Base-by-base conservation (phyloP, 805 yeast species). In the Metschnikowia drakensbergensis region DNA sequence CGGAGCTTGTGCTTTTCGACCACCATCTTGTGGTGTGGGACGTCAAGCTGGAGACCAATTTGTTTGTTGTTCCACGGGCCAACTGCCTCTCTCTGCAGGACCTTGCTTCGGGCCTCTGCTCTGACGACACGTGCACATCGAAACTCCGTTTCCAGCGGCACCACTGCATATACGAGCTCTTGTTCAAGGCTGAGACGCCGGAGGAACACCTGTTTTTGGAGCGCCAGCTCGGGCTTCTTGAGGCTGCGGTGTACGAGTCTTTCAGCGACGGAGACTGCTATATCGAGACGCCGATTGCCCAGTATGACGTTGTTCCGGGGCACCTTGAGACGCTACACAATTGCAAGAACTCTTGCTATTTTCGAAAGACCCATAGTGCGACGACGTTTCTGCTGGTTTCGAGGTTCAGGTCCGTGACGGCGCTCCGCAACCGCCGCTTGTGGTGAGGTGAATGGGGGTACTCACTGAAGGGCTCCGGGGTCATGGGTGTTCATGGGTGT, bases 131-230 rank as follows among this genome's bases (percentile, higher is more conserved):
- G 13, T 3, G 33, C 13, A 34, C 43, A 2, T n/a, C 27, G 22
- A 52, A 52, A 34, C 6, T 52, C 32, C 25, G 46, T 3, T 50
- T 52, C 45, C 48, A 45, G 27, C 27, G 25, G 29, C 37, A 22
- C 8, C n/a, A 26, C 13, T 50, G 52, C 34, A 42, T 35, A 25
- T 52, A 52, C 34, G 55, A 52, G 50, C 22, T 52, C 37, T 32
- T 52, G 46, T 30, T 50, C 11, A 33, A 28, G 41, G 41, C 41
- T 25, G 41, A 37, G 9, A 5, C 25, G 3, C 2, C 41, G 4
- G 25, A 27, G 9, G 13, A 8, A 13, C 13, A 37, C 32, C 41
- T 22, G 5, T 3, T 17, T 13, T 10, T 37, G 10, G 23, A 2
- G 11, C 22, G 8, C 32, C 28, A 37, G 10, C 13, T 26, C 5